phyloP scores from a whole-genome alignment of 441 rosid species.

The Eugenia klotzschiana region DNA sequence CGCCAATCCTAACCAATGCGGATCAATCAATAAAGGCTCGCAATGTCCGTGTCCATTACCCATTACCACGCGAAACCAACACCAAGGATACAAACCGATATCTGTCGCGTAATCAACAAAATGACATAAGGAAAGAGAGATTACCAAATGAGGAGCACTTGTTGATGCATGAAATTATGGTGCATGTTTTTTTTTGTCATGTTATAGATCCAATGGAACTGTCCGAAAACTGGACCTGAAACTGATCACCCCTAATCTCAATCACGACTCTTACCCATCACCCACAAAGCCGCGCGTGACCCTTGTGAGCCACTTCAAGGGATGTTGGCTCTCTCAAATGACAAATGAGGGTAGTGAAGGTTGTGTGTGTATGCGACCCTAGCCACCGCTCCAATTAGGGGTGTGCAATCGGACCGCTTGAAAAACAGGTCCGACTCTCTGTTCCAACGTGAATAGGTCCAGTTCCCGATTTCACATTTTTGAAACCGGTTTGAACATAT shows the following conservation, averaged over 20 bases:
- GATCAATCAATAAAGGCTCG: neutral
- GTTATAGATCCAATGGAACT: too few relatives aligned
- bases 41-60: neutral
- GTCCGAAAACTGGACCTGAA: too few relatives aligned
- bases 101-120: neutral
- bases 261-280: fast-evolving
- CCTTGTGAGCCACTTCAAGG: neutral
- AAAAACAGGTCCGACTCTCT: too few relatives aligned
- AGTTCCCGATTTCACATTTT: too few relatives aligned
- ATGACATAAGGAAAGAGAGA: neutral
- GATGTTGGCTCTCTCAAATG: neutral
- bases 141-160: constrained; percentile 98
- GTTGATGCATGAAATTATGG: constrained; percentile 39
- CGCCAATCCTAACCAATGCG: neutral
- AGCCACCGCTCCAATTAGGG: fast-evolving
- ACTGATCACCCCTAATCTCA: too few relatives aligned
- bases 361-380: too few relatives aligned
- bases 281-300: neutral
- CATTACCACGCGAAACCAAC: neutral
- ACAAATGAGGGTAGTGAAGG: neutral
- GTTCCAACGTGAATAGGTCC: too few relatives aligned
- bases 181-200: too few relatives aligned
- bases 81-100: neutral
- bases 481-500: too few relatives aligned
- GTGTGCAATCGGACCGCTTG: too few relatives aligned